A percentile compares a stretch with the other conserved stretches of the same genome.
Conservation (phyloP, 139 green algal species). For the Asterochloris erici region DNA sequence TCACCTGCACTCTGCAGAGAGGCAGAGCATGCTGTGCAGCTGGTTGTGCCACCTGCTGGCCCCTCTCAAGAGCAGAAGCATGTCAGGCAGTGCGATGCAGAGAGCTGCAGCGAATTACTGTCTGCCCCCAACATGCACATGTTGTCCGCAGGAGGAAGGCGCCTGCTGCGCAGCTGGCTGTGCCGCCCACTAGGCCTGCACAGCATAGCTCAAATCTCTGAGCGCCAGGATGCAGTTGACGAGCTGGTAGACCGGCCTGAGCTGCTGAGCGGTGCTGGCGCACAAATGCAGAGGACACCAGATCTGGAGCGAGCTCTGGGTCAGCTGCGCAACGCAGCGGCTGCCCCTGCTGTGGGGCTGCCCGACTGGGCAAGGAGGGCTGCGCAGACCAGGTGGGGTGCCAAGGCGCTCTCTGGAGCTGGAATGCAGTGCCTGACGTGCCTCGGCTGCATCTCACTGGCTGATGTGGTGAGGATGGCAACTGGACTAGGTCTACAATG, state of each 20-base stretch:
- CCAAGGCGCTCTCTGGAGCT: conserved; percentile 18
- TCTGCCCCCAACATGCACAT: background rate
- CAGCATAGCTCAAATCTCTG: conserved; percentile 58
- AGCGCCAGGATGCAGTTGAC: conserved; percentile 67
- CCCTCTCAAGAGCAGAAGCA: conserved; percentile 61
- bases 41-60: conserved; percentile 86
- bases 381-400: conserved; percentile 36
- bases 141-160: conserved; percentile 60
- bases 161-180: conserved; percentile 88
- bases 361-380: conserved; percentile 86
- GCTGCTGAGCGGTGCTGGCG: background rate
- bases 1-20: conserved; percentile 36
- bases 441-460: background rate
- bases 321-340: conserved; percentile 58
- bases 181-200: conserved; percentile 67
- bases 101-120: no score
- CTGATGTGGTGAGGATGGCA: background rate
- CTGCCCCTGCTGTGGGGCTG: conserved; percentile 28
- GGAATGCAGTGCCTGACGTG: no score
- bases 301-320: conserved; percentile 90
- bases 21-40: conserved; percentile 78
- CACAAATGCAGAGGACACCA: conserved; percentile 29
- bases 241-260: conserved; percentile 35
- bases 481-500: no score
- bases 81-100: conserved; percentile 29